Conservation (phyloP, 2,329 filamentous ascomycete species). For the Alternaria incomplexa region DNA sequence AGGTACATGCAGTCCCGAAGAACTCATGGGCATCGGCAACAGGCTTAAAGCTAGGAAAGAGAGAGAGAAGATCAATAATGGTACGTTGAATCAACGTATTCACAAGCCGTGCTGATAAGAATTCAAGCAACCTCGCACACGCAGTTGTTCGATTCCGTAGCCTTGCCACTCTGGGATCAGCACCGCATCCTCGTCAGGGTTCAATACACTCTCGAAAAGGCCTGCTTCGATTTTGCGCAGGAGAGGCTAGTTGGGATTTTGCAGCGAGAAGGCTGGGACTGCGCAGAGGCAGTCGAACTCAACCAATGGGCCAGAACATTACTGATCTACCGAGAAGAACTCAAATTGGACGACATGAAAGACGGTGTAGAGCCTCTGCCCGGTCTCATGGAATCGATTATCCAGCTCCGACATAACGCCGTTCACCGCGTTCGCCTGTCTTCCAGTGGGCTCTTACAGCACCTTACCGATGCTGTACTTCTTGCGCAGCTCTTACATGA, state of each 20-base stretch:
- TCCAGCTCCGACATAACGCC: not conserved
- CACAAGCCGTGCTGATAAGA: not conserved
- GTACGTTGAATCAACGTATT: not conserved
- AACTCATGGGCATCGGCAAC: not conserved
- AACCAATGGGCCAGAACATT: not conserved
- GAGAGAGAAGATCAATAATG: not conserved
- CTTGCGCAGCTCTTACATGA: not conserved
- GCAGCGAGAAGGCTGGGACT: not conserved
- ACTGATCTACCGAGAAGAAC: not conserved
- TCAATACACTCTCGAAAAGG: not conserved
- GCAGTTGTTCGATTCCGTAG: not conserved
- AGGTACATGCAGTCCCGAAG: not conserved
- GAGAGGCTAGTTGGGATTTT: not conserved
- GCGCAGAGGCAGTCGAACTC: conserved; percentile 1
- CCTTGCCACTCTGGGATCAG: not conserved
- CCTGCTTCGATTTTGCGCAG: not conserved
- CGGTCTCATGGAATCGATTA: not conserved
- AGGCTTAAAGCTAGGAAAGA: not conserved
- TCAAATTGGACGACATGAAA: not conserved
- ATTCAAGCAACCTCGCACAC: not conserved
- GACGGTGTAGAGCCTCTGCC: not conserved
- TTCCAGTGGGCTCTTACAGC: not conserved
- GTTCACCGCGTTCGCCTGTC: conserved; percentile 4
- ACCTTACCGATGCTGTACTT: not conserved
- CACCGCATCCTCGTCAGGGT: not conserved